Evolutionary conservation across 2,329 filamentous ascomycete genomes (phyloP), one percentile per base, ranked within the genome.

Genomic region (Diaporthe ampelina): DNA sequence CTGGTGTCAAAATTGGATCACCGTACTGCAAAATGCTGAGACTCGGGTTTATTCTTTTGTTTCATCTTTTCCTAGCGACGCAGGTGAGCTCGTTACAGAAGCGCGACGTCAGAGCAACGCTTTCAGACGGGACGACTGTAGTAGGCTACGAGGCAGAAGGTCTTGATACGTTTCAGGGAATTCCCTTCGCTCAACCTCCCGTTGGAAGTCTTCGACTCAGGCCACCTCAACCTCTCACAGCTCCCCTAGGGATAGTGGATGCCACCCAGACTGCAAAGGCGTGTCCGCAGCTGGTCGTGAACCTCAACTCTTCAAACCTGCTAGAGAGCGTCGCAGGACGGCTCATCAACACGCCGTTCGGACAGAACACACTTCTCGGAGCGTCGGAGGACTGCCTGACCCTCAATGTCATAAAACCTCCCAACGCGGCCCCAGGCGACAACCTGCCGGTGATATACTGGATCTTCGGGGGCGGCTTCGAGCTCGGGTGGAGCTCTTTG

Each of bases 381-480:
- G 82, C 84, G 0, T 84, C 83, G 2, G 88, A 91, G 77, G 88
- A 90, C 76, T 91, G 88, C 75, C 79, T 91, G 24, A 86, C 81
- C 8, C 75, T 90, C 29, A 86, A 85, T 52, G 83, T 90, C 4
- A 81, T 84, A 19, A 83, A 87, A 13, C 89, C 89, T 0, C 75
- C 82, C 1, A 85, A 85, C 0, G 85, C 85, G 0, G 82, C 78
- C 3, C 74, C 84, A 0, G 80, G 79, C 8, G 82, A 83, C 2
- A 88, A 88, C 29, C 79, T 91, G 4, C 89, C 89, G 0, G 89
- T 91, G 0, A 79, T 91, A 3, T 88, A 88, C 69, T 91, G 88
- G 88, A 90, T 91, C 29, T 89, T 85, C 73, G 89, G 89, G 9
- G 89, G 89, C 37, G 89, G 85, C 17, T 88, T 88, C 75, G 79